phyloP scores from a whole-genome alignment of 2,329 filamentous ascomycete species.

The Penicillium janthinellum region DNA sequence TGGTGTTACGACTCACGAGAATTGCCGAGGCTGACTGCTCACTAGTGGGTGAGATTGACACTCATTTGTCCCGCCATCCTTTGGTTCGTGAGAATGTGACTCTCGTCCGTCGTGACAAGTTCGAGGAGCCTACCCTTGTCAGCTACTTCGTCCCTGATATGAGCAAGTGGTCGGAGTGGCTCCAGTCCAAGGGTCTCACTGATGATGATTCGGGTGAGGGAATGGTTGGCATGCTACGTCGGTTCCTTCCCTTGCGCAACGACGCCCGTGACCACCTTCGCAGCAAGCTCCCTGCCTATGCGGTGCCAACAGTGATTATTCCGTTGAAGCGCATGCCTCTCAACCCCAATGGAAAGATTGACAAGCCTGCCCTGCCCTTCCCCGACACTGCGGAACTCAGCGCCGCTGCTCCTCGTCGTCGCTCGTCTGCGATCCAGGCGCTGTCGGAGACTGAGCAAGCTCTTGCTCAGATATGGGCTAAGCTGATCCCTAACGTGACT shows the following conservation, averaged over 20 bases:
- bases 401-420: conserved; percentile 55
- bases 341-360: conserved; percentile 86
- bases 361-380: conserved; percentile 77
- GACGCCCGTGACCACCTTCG: conserved; percentile 69
- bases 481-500: conserved; percentile 67
- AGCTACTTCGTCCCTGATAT: conserved; percentile 88
- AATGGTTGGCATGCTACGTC: conserved; percentile 59
- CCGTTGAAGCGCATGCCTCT: conserved; percentile 71
- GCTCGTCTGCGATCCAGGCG: conserved; percentile 50
- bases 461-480: conserved; percentile 73
- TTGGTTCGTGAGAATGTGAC: conserved; percentile 84
- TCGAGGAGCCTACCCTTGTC: conserved; percentile 83
- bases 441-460: conserved; percentile 62
- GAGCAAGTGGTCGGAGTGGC: conserved; percentile 70
- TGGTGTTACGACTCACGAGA: not conserved
- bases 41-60: conserved; percentile 79
- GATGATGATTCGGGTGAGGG: conserved; percentile 54
- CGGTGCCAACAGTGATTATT: conserved; percentile 74
- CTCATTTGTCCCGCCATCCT: conserved; percentile 71
- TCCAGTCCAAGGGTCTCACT: conserved; percentile 57
- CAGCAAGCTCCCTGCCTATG: conserved; percentile 71
- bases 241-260: conserved; percentile 62
- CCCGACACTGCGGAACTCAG: conserved; percentile 71
- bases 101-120: conserved; percentile 76
- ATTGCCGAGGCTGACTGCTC: not conserved